Percentiles rank a stretch among this genome's conserved stretches.
These are phyloP conservation scores for Sporothrix euskadiensis DNA, from an alignment of 2,329 filamentous ascomycete genomes.

Conservation along the genomic window DNA sequence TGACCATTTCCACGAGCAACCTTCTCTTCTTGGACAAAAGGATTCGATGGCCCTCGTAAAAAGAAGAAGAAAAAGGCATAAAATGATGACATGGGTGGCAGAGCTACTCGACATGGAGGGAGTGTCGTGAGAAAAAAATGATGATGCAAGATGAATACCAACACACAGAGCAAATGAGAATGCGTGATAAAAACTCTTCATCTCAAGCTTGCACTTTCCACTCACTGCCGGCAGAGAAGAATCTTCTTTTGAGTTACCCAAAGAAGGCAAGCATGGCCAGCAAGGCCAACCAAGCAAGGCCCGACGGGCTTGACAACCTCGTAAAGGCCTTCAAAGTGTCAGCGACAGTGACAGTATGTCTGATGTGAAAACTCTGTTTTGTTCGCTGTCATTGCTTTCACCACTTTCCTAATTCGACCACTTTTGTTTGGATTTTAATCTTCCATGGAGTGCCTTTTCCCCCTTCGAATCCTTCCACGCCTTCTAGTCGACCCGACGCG, in stretches of 20 bases:
- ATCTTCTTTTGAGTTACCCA: neutral
- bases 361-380: neutral
- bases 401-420: neutral
- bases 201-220: neutral
- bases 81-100: neutral
- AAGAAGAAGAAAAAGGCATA: too few relatives aligned
- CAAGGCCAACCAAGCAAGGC: neutral
- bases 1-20: neutral
- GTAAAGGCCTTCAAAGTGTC: neutral
- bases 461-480: neutral
- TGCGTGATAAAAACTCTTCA: neutral
- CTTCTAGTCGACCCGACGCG: neutral
- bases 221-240: neutral
- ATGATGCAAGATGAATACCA: neutral
- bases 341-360: neutral
- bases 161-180: too few relatives aligned
- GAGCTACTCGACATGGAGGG: neutral
- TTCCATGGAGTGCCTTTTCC: neutral
- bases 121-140: neutral
- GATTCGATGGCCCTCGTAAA: neutral
- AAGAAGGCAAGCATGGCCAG: neutral
- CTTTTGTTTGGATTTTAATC: neutral
- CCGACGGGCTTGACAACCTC: neutral
- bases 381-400: neutral
- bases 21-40: constrained; percentile 3